Evolutionary conservation across 1,284 basidiomycete genomes (phyloP), one percentile per base, ranked within the genome.

Genomic region (Ceratobasidium sp.): DNA sequence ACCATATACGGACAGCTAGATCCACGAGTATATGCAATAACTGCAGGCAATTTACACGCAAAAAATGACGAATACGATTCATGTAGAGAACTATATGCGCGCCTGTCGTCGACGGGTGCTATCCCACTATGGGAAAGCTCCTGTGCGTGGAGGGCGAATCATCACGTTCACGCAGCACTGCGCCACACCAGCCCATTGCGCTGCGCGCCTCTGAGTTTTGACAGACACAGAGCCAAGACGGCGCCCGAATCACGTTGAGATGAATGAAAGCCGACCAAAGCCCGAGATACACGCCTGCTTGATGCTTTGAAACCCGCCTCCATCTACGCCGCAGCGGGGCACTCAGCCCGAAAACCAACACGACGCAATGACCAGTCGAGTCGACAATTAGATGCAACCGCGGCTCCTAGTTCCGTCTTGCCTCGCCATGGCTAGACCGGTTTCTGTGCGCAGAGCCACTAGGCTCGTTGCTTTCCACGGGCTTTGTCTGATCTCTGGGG

Each of bases 391-490:
- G 16, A 21, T 62, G 43, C 26, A 47, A 47, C 23, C 11, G 35
- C 35, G 35, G 35, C 35, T 47, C 43, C 16, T 62, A 43, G 21
- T 26, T 32, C 16, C 41, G 26, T 21, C 54, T 58, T 70, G 52
- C 66, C 54, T 46, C 47, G 32, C 54, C 43, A 70, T 38, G 66
- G 54, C 54, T 70, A 70, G 54, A 28, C 43, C 46, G 43, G 32
- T 62, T 35, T 52, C 38, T 70, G 46, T 43, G 18, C 66, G 66
- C 66, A 70, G 66, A 70, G 66, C 66, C 66, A 70, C 35, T 38
- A 70, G 28, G 50, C 66, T 21, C 66, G 66, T 49, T 70, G 66
- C 28, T 70, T 70, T 70, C 66, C 66, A 58, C 66, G 66, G n/a
- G 54, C 38, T 32, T 58, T 70, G 16, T 70, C 52, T 21, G 55